Evolutionary conservation across 2,329 filamentous ascomycete genomes (phyloP).

Genomic region (Aspergillus japonicus): DNA sequence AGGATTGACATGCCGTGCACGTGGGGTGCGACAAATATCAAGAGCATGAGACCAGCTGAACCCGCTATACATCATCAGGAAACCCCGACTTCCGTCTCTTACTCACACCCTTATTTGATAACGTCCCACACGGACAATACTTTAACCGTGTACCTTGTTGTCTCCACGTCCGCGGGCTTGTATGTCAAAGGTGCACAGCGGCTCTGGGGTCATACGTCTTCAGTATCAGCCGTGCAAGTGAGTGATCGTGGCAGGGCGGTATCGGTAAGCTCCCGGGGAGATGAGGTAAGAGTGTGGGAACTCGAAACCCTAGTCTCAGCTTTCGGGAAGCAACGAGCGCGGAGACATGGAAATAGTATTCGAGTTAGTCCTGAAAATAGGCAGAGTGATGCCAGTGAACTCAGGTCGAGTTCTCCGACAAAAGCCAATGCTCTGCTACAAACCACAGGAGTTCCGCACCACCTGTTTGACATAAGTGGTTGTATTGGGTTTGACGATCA

Average conservation of each 20-base stretch:
- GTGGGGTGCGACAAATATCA: slow-evolving; percentile 25
- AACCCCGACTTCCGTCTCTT: slow-evolving; percentile 65
- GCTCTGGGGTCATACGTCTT: slow-evolving; percentile 89
- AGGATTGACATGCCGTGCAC: slow-evolving; percentile 12
- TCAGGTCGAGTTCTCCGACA: slow-evolving; percentile 20
- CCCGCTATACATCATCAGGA: slow-evolving; percentile 38
- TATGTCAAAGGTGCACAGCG: slow-evolving; percentile 71
- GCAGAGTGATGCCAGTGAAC: slow-evolving; percentile 18
- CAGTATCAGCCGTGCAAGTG: slow-evolving; percentile 81
- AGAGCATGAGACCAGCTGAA: slow-evolving; percentile 16
- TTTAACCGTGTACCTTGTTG: slow-evolving; percentile 76
- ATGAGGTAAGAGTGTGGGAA: slow-evolving; percentile 83
- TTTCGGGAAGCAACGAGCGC: slow-evolving; percentile 43
- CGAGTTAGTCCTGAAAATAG: slow-evolving; percentile 48
- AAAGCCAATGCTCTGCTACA: neutral
- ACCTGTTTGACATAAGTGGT: slow-evolving; percentile 49
- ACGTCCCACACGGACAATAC: slow-evolving; percentile 86
- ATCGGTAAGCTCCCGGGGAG: slow-evolving; percentile 78
- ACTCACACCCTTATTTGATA: slow-evolving; percentile 81
- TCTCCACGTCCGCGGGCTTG: slow-evolving; percentile 64
- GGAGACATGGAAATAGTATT: slow-evolving; percentile 53
- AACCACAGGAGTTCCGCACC: slow-evolving; percentile 35
- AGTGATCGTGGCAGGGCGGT: slow-evolving; percentile 83
- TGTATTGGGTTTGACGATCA: slow-evolving; percentile 91
- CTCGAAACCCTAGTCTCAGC: slow-evolving; percentile 68